Base-by-base conservation (phyloP, 306 rosid genomes). In the Geum urbanum region DNA sequence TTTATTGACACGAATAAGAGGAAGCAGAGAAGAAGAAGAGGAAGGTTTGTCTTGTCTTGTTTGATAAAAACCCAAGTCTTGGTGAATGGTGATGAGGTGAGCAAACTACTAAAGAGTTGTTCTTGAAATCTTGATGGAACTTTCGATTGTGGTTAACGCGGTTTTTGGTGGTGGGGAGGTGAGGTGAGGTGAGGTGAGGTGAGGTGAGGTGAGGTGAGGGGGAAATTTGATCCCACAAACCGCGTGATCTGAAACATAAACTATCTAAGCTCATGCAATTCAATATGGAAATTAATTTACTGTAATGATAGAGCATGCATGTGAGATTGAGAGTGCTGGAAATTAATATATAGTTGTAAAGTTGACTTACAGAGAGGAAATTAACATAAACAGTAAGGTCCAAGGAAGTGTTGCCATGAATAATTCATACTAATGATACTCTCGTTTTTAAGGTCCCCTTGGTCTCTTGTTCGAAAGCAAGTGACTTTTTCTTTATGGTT, bases 181-280 rank as follows among this genome's bases (percentile, higher is more conserved):
- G 32, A 27, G 32, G n/a, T n/a, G n/a, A n/a, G n/a, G n/a, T n/a
- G n/a, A n/a, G n/a, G n/a, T n/a, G n/a, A n/a, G n/a, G n/a, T n/a
- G n/a, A n/a, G n/a, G n/a, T n/a, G n/a, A n/a, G n/a, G n/a, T n/a
- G n/a, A n/a, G n/a, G n/a, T n/a, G 32, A 27, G 32, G 32, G 32
- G 37, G 3, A 4, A 32, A 49, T 79, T 69, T 59, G 75, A 73
- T 71, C 86, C 90, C 90, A 83, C 92, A 85, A 83, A 87, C 86
- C 92, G 92, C 92, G 90, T 87, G 63, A 74, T 72, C 35, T 55
- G 57, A 47, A 55, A 15, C 50, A 39, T 35, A 59, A 59, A 27
- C 43, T 58, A 58, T 56, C 5, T 56, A 56, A 2, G 19, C 2
- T 27, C n/a, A n/a, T n/a, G n/a, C n/a, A n/a, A 32, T 32, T 3